phyloP scores from a whole-genome alignment of 495 filamentous ascomycete species.

The Podospora fimiseda region DNA sequence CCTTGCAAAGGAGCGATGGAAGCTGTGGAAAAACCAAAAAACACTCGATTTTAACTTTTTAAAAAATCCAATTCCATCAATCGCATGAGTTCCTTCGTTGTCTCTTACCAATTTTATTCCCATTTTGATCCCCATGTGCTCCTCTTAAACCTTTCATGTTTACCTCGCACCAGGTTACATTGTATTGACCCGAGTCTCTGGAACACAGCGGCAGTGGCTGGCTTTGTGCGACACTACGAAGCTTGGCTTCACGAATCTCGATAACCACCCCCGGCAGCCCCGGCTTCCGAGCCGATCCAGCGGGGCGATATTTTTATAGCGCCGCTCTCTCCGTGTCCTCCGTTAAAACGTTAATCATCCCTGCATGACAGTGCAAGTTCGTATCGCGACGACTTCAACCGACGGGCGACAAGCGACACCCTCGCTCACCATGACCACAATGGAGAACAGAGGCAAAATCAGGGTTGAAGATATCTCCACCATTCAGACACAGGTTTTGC shows the following conservation, averaged over 20 bases:
- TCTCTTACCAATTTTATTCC: too few species aligned
- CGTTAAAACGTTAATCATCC: not conserved
- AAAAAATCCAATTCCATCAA: too few species aligned
- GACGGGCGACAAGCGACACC: not conserved
- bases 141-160: too few species aligned
- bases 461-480: not conserved
- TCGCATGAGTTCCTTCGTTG: too few species aligned
- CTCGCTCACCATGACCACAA: not conserved
- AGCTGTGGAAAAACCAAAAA: too few species aligned
- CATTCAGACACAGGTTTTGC: slow-evolving; percentile 2
- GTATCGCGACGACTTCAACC: not conserved
- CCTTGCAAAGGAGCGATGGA: too few species aligned
- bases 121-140: too few species aligned
- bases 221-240: not conserved
- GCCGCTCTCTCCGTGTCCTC: not conserved
- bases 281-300: not conserved
- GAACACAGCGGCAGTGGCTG: not conserved
- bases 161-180: not conserved
- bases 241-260: not conserved
- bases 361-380: not conserved
- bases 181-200: not conserved
- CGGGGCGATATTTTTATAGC: too few species aligned
- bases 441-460: not conserved
- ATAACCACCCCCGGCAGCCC: not conserved
- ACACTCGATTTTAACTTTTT: too few species aligned